Percentiles rank a stretch among this genome's conserved stretches.
These are phyloP conservation scores for Globisporangium acanthophoron DNA, from an alignment of 352 stramenopile species.

Conservation along the genomic window DNA sequence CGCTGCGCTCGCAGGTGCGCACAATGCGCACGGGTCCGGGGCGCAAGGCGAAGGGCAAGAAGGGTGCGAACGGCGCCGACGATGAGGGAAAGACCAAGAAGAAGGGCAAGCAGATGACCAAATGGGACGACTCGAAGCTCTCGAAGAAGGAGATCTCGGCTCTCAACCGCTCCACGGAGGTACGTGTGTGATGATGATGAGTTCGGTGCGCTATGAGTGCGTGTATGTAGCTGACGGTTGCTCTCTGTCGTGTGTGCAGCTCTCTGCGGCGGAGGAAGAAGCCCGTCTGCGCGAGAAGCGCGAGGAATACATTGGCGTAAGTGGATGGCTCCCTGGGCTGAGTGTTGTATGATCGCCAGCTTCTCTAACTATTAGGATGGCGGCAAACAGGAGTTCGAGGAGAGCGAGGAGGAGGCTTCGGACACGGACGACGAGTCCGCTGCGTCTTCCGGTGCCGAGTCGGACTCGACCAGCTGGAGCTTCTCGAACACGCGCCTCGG, in stretches of 20 bases:
- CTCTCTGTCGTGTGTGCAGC: conserved; percentile 14
- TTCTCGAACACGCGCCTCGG: conserved; percentile 79
- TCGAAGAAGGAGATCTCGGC: conserved; percentile 77
- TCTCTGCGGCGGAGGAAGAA: conserved; percentile 66
- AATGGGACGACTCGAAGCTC: conserved; percentile 83
- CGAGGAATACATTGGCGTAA: conserved; percentile 78
- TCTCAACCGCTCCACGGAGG: conserved; percentile 65
- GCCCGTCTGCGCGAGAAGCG: conserved; percentile 66
- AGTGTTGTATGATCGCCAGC: neutral
- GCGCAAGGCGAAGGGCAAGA: conserved; percentile 56
- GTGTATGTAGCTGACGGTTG: neutral
- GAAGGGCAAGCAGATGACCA: conserved; percentile 72
- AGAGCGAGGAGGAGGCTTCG: conserved; percentile 58
- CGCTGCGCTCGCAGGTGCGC: conserved; percentile 32
- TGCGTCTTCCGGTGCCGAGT: conserved; percentile 61
- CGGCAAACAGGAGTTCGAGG: conserved; percentile 46
- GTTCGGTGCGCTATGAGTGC: neutral
- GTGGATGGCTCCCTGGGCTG: conserved; percentile 6
- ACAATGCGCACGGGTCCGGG: conserved; percentile 66
- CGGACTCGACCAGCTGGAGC: conserved; percentile 60
- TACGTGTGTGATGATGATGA: conserved; percentile 15
- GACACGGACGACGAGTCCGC: conserved; percentile 72
- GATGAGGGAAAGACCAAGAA: conserved; percentile 48
- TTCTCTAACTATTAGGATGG: too few relatives aligned
- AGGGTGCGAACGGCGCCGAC: conserved; percentile 17